Evolutionary conservation across 139 green algal genomes (phyloP), one percentile per base, ranked within the genome.

Genomic region (Volvox reticuliferus): DNA sequence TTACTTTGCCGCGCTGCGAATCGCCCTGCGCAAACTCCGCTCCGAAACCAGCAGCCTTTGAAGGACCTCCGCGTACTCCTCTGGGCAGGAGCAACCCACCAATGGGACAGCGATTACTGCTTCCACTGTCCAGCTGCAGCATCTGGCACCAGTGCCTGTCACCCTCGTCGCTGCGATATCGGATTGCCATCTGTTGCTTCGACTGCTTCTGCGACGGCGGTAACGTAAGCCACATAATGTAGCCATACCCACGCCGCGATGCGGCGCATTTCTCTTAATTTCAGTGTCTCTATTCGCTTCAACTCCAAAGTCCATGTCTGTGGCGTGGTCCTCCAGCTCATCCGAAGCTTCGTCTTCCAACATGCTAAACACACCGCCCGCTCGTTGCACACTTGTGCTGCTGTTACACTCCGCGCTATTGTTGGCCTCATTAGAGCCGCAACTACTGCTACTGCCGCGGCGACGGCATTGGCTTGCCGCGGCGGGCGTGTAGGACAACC

Each of bases 1-100:
- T 28, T 73, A 89, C 85, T 67, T 82, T 37, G n/a, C 37, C 0
- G 85, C 85, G 2, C 28, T 19, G 19, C 37, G 69, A 3, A 89
- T 17, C 37, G 44, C 37, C 26, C 36, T n/a, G 28, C 69, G 28
- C 69, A 89, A 37, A 44, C 36, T 28, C 37, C 17, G 37, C 63
- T 89, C 84, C 35, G 22, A 36, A 22, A 24, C 35, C 21, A 88
- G 32, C 33, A 88, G 20, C 32, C 32, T 18, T 2, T 20, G 33
- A 14, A 88, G 82, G 32, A 28, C 9, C 82, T 79, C 82, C 30
- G 28, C 65, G 65, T 88, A 88, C 82, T 79, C 65, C 33, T 88
- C 65, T 16, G 20, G 30, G 1, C 30, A 28, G 3, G 28, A 32
- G 30, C 30, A 76, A 12, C n/a, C 61, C 61, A 32, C 61, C 9